These are phyloP conservation scores for Candida albicans DNA, from an alignment of 1,139 yeast species.

Conservation along the genomic window DNA sequence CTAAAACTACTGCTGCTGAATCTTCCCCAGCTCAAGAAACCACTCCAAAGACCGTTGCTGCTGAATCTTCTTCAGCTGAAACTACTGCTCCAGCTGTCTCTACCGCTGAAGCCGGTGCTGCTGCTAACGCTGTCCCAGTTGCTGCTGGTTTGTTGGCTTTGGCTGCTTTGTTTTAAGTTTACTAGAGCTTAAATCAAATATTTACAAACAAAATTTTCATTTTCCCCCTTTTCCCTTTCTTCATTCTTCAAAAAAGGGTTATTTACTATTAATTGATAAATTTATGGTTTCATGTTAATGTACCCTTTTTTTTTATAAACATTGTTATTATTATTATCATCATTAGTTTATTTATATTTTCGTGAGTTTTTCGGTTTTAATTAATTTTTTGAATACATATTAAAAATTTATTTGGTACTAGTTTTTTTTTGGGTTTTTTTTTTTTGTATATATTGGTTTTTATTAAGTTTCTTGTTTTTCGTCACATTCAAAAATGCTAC, in stretches of 20 bases:
- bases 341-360: no score
- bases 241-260: neutral
- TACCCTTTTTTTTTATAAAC: no score
- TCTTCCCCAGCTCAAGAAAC: neutral
- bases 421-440: no score
- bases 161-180: constrained; percentile 10
- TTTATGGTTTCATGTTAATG: no score
- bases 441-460: no score
- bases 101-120: constrained; percentile 16
- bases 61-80: constrained; percentile 18
- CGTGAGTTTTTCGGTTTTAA: no score
- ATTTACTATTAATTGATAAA: neutral
- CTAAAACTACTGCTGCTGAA: constrained; percentile 20
- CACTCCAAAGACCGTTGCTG: constrained; percentile 18
- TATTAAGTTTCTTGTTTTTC: no score
- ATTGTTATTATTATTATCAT: no score
- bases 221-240: neutral
- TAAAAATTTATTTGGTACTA: no score
- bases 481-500: no score
- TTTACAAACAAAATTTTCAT: no score
- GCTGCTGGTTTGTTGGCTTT: constrained; percentile 23
- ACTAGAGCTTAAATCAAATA: neutral
- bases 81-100: constrained; percentile 13
- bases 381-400: no score
- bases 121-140: constrained; percentile 19